A percentile compares a stretch with the other conserved stretches of the same genome.
Evolutionary conservation across 2,329 filamentous ascomycete genomes (phyloP).

Genomic region (Tolypocladium sp.): DNA sequence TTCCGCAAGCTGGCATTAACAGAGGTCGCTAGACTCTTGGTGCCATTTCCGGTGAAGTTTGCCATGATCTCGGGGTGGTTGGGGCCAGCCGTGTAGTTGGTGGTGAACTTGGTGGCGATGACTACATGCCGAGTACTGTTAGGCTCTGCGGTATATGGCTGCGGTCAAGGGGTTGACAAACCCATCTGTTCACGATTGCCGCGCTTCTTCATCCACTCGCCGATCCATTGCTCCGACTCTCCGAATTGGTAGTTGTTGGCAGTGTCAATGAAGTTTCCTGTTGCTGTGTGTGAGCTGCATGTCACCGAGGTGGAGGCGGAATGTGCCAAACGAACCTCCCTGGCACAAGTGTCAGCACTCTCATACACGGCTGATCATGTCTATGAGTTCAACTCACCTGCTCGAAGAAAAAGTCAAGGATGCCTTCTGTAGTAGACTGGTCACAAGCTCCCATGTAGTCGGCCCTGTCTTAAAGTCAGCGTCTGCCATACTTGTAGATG

Average conservation of each 20-base stretch:
- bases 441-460: constrained; percentile 54
- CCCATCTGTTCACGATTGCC: constrained; percentile 57
- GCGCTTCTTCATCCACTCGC: constrained; percentile 60
- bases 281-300: background rate
- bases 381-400: constrained; percentile 26
- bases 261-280: constrained; percentile 67
- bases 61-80: constrained; percentile 33
- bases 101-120: constrained; percentile 61
- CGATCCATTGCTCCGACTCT: constrained; percentile 57
- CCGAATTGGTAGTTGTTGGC: constrained; percentile 57
- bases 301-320: background rate
- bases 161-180: constrained; percentile 15
- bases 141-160: background rate
- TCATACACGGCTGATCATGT: too few species aligned
- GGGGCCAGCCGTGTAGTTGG: constrained; percentile 40
- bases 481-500: background rate
- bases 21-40: constrained; percentile 50
- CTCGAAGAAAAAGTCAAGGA: constrained; percentile 58
- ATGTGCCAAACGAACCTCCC: constrained; percentile 13
- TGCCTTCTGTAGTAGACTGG: constrained; percentile 50
- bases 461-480: constrained; percentile 26
- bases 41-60: constrained; percentile 49
- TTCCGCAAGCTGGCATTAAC: constrained; percentile 48
- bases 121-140: constrained; percentile 27
- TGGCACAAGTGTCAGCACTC: background rate